Evolutionary conservation across 75 land plant species (phyloP).

Genomic region (Selaginella tamariscina): DNA sequence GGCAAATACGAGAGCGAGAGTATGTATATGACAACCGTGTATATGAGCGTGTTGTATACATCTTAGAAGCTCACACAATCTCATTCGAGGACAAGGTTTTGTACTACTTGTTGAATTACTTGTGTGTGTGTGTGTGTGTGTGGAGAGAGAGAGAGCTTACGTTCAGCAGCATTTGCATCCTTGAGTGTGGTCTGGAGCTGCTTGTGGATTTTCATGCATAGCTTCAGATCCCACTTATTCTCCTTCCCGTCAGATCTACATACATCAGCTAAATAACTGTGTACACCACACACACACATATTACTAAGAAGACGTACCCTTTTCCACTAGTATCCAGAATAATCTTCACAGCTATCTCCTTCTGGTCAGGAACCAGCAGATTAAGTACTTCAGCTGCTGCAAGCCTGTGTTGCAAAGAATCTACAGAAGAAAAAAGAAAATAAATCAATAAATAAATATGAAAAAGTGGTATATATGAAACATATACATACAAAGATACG

Average conservation of each 20-base stretch:
- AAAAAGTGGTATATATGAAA: background rate
- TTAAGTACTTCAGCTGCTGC: slow-evolving; percentile 82
- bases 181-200: slow-evolving; percentile 37
- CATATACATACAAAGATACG: background rate
- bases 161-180: slow-evolving; percentile 69
- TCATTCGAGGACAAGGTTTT: too few relatives aligned
- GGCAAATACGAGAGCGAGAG: too few relatives aligned
- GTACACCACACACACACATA: background rate
- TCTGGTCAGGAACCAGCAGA: slow-evolving; percentile 57
- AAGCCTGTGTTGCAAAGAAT: slow-evolving; percentile 84
- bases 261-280: background rate
- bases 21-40: too few relatives aligned
- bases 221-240: slow-evolving; percentile 57
- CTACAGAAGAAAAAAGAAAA: slow-evolving; percentile 24
- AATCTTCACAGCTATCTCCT: slow-evolving; percentile 47
- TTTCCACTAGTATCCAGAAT: slow-evolving; percentile 59
- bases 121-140: too few relatives aligned
- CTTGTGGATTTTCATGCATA: slow-evolving; percentile 67
- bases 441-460: background rate
- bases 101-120: too few relatives aligned
- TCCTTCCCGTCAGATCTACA: slow-evolving; percentile 9
- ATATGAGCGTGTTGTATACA: too few relatives aligned
- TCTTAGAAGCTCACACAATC: too few relatives aligned
- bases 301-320: background rate
- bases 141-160: slow-evolving; percentile 37